These are phyloP conservation scores for Bocquillonia castaneifolia DNA, from an alignment of 441 rosid species.

Conservation along the genomic window DNA sequence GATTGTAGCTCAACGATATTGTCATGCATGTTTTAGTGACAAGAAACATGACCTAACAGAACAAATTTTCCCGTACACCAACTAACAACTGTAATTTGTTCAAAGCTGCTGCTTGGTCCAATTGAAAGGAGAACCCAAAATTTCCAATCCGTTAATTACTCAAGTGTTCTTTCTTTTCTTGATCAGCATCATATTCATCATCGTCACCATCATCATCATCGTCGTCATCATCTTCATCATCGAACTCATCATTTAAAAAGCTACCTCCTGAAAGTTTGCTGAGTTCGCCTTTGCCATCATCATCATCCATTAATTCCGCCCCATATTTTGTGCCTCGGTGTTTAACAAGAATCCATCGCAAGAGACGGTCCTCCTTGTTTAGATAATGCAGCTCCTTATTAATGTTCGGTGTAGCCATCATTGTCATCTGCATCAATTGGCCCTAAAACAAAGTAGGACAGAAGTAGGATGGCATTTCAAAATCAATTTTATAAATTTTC, in stretches of 20 bases:
- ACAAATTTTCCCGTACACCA: too few relatives aligned
- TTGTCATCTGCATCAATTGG: conserved; percentile 74
- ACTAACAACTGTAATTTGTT: too few relatives aligned
- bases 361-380: conserved; percentile 79
- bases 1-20: too few relatives aligned
- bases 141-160: not conserved
- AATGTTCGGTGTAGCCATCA: conserved; percentile 94
- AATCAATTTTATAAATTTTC: not conserved
- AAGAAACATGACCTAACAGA: too few relatives aligned
- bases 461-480: not conserved
- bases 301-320: conserved; percentile 27
- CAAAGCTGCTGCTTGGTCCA: too few relatives aligned
- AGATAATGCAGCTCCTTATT: conserved; percentile 91
- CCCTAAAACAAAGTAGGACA: conserved; percentile 44
- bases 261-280: conserved; percentile 23
- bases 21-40: too few relatives aligned
- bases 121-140: too few relatives aligned
- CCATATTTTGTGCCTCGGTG: conserved; percentile 55
- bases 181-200: conserved; percentile 25
- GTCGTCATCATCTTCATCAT: conserved; percentile 8
- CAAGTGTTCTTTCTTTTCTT: conserved; percentile 15
- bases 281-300: conserved; percentile 26
- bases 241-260: conserved; percentile 19
- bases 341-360: conserved; percentile 84
- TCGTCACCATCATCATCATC: conserved; percentile 21